These are phyloP conservation scores for Avena eriantha DNA, from an alignment of 176 grass and related monocot genomes.

Conservation along the genomic window DNA sequence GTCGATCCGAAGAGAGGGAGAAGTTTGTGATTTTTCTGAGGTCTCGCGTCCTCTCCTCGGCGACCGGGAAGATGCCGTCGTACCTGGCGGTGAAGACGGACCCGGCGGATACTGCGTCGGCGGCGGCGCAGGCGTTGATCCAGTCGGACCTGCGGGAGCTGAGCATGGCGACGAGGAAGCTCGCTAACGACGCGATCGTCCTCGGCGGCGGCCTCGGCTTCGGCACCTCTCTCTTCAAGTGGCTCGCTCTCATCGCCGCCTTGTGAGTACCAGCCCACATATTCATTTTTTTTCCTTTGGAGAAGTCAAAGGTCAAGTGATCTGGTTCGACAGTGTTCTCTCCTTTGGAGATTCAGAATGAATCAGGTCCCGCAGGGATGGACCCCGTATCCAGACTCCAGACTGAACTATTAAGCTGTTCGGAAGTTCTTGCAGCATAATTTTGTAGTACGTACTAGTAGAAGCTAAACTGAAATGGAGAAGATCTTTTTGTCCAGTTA, in stretches of 20 bases:
- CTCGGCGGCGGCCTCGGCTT: slow-evolving; percentile 68
- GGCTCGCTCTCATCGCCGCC: slow-evolving; percentile 74
- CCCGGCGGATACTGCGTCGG: slow-evolving; percentile 38
- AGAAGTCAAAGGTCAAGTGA: too few relatives aligned
- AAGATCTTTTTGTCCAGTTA: neutral
- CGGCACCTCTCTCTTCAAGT: slow-evolving; percentile 71
- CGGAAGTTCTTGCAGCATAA: too few relatives aligned
- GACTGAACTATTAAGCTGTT: too few relatives aligned
- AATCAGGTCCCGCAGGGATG: too few relatives aligned
- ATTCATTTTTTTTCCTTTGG: too few relatives aligned
- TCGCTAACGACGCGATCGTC: slow-evolving; percentile 69
- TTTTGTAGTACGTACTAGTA: too few relatives aligned
- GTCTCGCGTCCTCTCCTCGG: neutral
- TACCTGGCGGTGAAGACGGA: slow-evolving; percentile 67
- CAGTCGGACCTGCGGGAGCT: slow-evolving; percentile 84
- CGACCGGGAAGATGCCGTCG: slow-evolving; percentile 41
- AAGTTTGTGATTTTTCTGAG: neutral
- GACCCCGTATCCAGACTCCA: too few relatives aligned
- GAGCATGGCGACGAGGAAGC: slow-evolving; percentile 61
- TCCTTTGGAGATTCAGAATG: too few relatives aligned
- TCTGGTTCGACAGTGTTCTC: too few relatives aligned
- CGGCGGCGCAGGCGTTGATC: slow-evolving; percentile 55
- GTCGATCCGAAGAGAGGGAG: neutral
- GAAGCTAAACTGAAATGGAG: too few relatives aligned
- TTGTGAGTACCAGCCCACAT: slow-evolving; percentile 46